Evolutionary conservation across 306 rosid genomes (phyloP).

Genomic region (Gastrolobium bilobum): DNA sequence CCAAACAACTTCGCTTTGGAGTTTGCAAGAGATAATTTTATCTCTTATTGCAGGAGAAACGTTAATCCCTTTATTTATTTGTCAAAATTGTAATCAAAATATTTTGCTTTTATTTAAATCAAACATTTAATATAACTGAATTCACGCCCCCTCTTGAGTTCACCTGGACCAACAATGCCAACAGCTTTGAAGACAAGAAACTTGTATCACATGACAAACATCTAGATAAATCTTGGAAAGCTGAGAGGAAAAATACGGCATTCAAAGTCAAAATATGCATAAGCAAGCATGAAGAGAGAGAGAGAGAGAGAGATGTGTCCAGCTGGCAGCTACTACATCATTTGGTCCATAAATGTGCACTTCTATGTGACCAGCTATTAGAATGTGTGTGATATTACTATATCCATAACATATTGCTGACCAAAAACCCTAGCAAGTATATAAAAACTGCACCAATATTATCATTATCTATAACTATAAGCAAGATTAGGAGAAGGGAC

Average conservation of each 20-base stretch:
- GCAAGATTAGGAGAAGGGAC: conserved; percentile 21
- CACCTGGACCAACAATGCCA: too few relatives aligned
- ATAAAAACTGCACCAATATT: conserved; percentile 27
- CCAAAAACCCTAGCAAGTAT: neutral
- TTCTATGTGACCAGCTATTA: conserved; percentile 5
- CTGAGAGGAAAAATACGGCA: neutral
- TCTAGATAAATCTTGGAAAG: conserved; percentile 30
- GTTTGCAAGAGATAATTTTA: too few relatives aligned
- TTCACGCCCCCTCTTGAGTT: too few relatives aligned
- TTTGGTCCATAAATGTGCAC: neutral
- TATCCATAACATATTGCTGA: neutral
- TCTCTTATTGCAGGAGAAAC: too few relatives aligned
- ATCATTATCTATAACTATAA: conserved; percentile 40
- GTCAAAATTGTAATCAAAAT: too few relatives aligned
- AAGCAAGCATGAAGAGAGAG: neutral
- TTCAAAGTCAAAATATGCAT: neutral
- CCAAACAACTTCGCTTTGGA: too few relatives aligned
- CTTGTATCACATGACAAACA: neutral
- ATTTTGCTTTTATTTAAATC: too few relatives aligned
- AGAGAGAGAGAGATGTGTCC: neutral
- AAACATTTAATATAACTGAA: too few relatives aligned
- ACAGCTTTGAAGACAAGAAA: conserved; percentile 29
- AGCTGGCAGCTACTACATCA: conserved; percentile 19
- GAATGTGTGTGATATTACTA: neutral
- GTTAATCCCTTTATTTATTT: too few relatives aligned